Evolutionary conservation across 768 basidiomycete species (phyloP).

Genomic region (Omphalotus guepiniiformis): DNA sequence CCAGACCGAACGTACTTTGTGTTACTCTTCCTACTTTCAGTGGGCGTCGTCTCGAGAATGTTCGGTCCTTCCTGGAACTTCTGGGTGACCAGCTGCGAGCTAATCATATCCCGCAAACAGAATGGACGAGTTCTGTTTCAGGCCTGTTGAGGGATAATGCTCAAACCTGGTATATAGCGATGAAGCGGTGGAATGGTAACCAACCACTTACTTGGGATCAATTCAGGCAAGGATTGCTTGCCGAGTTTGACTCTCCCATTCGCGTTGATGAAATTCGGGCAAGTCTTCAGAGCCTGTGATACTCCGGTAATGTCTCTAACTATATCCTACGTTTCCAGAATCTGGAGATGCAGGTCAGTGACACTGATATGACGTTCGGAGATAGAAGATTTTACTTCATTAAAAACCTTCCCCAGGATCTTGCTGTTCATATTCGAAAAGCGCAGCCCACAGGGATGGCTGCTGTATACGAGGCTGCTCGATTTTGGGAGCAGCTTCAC

Average conservation of each 20-base stretch:
- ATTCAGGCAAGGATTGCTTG: not conserved
- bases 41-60: slow-evolving; percentile 2
- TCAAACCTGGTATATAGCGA: slow-evolving; percentile 4
- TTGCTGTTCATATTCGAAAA: slow-evolving; percentile 2
- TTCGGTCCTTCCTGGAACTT: slow-evolving; percentile 1
- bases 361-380: slow-evolving; percentile 4
- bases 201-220: not conserved
- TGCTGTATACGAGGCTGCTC: slow-evolving; percentile 11
- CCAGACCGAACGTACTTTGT: not conserved
- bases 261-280: not conserved
- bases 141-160: not conserved
- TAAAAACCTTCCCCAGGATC: not conserved
- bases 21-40: not conserved
- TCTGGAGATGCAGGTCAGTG: slow-evolving; percentile 3
- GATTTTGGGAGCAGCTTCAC: slow-evolving; percentile 6
- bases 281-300: not conserved
- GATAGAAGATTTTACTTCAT: slow-evolving; percentile 2
- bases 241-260: not conserved
- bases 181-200: not conserved
- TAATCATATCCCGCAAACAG: slow-evolving; percentile 1
- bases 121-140: not conserved
- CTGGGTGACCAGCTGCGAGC: not conserved
- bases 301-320: slow-evolving; percentile 1
- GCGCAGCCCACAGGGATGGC: slow-evolving; percentile 1
- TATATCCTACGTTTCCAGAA: slow-evolving; percentile 2